Evolutionary conservation across 371 early-diverging fungal species (phyloP).

Genomic region (Mucor velutinosus): DNA sequence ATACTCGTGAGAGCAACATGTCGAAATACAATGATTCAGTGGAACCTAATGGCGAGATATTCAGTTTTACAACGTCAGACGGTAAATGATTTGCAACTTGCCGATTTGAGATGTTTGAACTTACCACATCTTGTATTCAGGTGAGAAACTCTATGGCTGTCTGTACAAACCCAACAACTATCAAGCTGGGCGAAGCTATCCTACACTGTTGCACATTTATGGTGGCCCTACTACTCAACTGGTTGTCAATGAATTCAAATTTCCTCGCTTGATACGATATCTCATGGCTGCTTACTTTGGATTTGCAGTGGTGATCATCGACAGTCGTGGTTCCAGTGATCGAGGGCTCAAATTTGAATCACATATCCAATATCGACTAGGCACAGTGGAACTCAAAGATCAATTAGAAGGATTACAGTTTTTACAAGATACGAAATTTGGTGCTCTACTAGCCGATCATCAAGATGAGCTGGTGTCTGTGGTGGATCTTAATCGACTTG

Average conservation of each 20-base stretch:
- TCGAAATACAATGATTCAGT: not conserved
- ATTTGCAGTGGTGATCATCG: slow-evolving; percentile 74
- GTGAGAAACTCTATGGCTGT: slow-evolving; percentile 57
- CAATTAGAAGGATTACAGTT: slow-evolving; percentile 68
- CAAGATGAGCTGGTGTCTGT: slow-evolving; percentile 24
- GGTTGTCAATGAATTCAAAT: slow-evolving; percentile 74
- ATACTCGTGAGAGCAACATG: not conserved
- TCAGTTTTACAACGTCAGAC: slow-evolving; percentile 25
- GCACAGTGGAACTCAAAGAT: slow-evolving; percentile 70
- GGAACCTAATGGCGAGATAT: slow-evolving; percentile 21
- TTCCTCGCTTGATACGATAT: slow-evolving; percentile 65
- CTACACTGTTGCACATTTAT: slow-evolving; percentile 62
- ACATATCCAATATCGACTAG: slow-evolving; percentile 54
- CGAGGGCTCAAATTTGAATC: slow-evolving; percentile 74
- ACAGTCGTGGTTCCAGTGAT: slow-evolving; percentile 75
- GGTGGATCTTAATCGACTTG: slow-evolving; percentile 63
- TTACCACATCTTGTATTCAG: not conserved
- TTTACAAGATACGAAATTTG: slow-evolving; percentile 51
- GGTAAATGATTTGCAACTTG: slow-evolving; percentile 4
- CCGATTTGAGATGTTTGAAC: slow-evolving; percentile 29
- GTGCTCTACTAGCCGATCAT: slow-evolving; percentile 33
- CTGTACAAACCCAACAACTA: slow-evolving; percentile 64
- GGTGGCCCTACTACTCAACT: slow-evolving; percentile 70
- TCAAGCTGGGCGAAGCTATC: slow-evolving; percentile 52
- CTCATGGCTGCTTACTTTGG: slow-evolving; percentile 67